Evolutionary conservation across 2,329 filamentous ascomycete genomes (phyloP).

Genomic region (Fonsecaea monophora): DNA sequence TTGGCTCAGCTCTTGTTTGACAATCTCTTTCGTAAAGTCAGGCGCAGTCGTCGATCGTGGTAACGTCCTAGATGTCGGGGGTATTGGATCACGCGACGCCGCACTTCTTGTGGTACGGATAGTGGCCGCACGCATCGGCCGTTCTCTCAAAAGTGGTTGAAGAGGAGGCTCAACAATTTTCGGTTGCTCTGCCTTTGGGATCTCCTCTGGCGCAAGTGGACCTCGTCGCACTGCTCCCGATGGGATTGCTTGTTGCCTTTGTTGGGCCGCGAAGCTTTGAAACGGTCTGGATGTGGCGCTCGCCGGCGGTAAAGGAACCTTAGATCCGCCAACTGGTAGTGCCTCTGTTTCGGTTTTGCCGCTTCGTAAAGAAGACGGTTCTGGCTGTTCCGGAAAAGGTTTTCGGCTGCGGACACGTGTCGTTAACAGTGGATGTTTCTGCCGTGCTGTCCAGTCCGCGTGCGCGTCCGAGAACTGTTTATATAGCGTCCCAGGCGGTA

Average conservation of each 20-base stretch:
- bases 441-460: slow-evolving; percentile 50
- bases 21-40: slow-evolving; percentile 26
- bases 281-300: slow-evolving; percentile 26
- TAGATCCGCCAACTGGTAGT: slow-evolving; percentile 14
- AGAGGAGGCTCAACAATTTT: slow-evolving; percentile 13
- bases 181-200: slow-evolving; percentile 6
- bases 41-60: slow-evolving; percentile 35
- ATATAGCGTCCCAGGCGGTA: slow-evolving; percentile 56
- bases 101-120: slow-evolving; percentile 36
- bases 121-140: slow-evolving; percentile 40
- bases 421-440: slow-evolving; percentile 33
- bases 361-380: slow-evolving; percentile 7
- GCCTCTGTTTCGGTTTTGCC: slow-evolving; percentile 15
- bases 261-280: slow-evolving; percentile 54
- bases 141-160: slow-evolving; percentile 40
- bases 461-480: slow-evolving; percentile 50
- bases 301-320: slow-evolving; percentile 8
- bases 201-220: slow-evolving; percentile 17
- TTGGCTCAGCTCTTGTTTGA: slow-evolving; percentile 18
- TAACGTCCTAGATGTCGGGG: slow-evolving; percentile 28
- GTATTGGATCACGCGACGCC: slow-evolving; percentile 18
- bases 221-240: slow-evolving; percentile 17
- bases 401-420: slow-evolving; percentile 35
- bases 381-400: slow-evolving; percentile 20
- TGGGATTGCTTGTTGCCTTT: slow-evolving; percentile 54